These are phyloP conservation scores for Senna siamea DNA, from an alignment of 306 rosid genomes.

Conservation along the genomic window DNA sequence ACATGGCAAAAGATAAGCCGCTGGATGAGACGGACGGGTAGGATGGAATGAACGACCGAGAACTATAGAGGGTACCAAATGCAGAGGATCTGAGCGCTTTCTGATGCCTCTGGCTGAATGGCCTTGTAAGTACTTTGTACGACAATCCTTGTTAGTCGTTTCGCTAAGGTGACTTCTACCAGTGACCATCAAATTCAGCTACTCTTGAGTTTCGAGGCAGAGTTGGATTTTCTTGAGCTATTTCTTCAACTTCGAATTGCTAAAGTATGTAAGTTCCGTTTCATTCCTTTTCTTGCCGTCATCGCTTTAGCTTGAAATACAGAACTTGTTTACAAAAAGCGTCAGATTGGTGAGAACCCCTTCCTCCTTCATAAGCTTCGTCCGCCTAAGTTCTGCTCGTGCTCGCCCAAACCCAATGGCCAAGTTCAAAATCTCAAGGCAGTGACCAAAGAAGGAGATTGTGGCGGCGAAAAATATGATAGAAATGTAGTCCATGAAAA, in stretches of 20 bases:
- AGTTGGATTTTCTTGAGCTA: neutral
- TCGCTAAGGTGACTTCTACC: no score
- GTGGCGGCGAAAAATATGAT: constrained; percentile 22
- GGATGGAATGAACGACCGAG: no score
- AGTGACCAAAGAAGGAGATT: constrained; percentile 43
- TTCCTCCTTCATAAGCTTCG: constrained; percentile 35
- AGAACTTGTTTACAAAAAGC: constrained; percentile 6
- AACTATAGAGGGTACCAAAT: no score
- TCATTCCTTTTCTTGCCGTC: neutral
- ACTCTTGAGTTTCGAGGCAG: neutral
- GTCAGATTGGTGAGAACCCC: constrained; percentile 41
- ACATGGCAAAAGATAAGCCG: no score
- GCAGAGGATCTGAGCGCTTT: no score
- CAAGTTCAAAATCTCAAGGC: constrained; percentile 50
- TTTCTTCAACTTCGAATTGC: neutral
- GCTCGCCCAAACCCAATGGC: constrained; percentile 16
- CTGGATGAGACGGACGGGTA: no score
- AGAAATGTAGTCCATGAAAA: constrained; percentile 37
- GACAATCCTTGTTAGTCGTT: no score
- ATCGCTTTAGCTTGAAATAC: constrained; percentile 3
- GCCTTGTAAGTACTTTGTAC: no score
- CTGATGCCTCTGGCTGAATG: no score
- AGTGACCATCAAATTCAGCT: no score
- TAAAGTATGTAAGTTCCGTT: neutral
- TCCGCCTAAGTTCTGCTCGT: constrained; percentile 44